Conservation (phyloP, 1,284 basidiomycete genomes). For the Pterula multifida region DNA sequence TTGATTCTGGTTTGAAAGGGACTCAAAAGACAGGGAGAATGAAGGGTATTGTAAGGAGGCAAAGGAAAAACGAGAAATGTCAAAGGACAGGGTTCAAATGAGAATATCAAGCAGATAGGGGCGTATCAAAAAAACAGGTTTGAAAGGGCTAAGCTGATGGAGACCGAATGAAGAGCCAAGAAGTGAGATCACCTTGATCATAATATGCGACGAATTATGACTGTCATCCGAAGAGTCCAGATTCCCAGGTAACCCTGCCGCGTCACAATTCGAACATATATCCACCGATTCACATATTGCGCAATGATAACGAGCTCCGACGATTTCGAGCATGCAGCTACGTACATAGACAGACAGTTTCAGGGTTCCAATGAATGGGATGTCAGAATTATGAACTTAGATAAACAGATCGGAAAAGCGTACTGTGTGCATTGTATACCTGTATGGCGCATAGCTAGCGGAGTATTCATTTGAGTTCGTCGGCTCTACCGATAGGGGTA, state of each 20-base stretch:
- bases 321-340: constrained; percentile 80
- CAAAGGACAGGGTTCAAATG: constrained; percentile 3
- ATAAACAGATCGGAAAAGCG: constrained; percentile 19
- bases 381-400: too few relatives aligned
- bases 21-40: too few relatives aligned
- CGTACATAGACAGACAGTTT: background rate
- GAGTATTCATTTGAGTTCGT: too few relatives aligned
- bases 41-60: background rate
- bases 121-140: constrained; percentile 3
- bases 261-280: constrained; percentile 85
- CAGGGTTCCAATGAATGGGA: too few relatives aligned
- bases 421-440: constrained; percentile 72
- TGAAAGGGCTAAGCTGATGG: background rate
- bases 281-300: constrained; percentile 75
- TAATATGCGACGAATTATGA: constrained; percentile 74
- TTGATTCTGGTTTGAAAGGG: too few relatives aligned
- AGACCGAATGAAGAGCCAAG: background rate
- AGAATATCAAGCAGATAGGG: constrained; percentile 2
- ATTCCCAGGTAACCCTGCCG: constrained; percentile 71
- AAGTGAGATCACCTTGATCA: constrained; percentile 80
- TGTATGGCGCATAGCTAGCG: constrained; percentile 61
- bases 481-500: background rate
- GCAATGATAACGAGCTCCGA: constrained; percentile 85
- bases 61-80: too few relatives aligned
- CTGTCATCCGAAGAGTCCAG: constrained; percentile 57